Percentiles rank a stretch among this genome's conserved stretches.
Evolutionary conservation across 1,139 yeast genomes (phyloP).

Genomic region (Saccharomyces hybrid): DNA sequence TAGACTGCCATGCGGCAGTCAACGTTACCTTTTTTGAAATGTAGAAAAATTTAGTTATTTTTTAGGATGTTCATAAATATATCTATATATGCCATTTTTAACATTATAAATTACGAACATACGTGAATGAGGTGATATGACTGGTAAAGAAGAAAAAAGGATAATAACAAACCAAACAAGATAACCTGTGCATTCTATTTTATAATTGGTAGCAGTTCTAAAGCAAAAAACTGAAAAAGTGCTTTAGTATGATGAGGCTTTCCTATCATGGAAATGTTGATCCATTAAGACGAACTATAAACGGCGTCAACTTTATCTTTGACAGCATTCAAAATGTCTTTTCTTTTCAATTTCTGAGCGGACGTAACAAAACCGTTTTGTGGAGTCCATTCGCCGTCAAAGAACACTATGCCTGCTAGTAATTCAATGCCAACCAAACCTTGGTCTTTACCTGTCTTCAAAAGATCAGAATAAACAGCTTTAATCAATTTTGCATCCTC

Average conservation of each 20-base stretch:
- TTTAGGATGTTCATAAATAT: neutral
- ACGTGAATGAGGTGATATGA: neutral
- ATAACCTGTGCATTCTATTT: neutral
- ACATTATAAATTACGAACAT: neutral
- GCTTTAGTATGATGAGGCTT: neutral
- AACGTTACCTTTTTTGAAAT: too few species aligned
- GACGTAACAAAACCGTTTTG: constrained; percentile 89
- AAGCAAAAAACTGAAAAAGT: neutral
- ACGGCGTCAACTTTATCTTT: constrained; percentile 51
- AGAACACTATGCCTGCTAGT: constrained; percentile 65
- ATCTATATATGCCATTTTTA: neutral
- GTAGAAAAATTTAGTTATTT: neutral
- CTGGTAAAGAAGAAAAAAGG: neutral
- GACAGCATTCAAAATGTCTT: constrained; percentile 67
- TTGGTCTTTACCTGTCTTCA: constrained; percentile 68
- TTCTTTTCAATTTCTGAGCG: constrained; percentile 94
- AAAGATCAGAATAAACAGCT: constrained; percentile 51
- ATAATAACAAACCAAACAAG: neutral
- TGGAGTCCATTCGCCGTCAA: constrained; percentile 96
- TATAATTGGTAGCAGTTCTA: neutral
- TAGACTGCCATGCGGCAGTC: neutral
- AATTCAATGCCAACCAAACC: constrained; percentile 85
- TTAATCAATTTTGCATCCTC: constrained; percentile 49
- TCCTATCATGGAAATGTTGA: neutral
- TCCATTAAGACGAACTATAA: constrained; percentile 28